Base-by-base conservation (phyloP, 495 filamentous ascomycete genomes). In the Cudoniella acicularis region DNA sequence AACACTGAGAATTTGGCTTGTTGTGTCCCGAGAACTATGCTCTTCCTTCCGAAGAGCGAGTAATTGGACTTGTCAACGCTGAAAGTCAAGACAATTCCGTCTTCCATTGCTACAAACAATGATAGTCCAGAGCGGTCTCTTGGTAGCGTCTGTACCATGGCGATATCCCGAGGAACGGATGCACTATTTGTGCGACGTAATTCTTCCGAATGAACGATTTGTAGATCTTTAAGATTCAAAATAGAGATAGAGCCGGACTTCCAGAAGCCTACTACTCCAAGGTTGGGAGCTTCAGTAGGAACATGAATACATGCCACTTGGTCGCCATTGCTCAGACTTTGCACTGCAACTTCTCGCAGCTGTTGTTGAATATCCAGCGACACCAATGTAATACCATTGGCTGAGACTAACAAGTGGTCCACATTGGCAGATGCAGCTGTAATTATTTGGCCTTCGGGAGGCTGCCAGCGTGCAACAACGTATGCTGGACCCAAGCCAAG, bases 91-190 rank as follows among this genome's bases (percentile, higher is more conserved):
- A 99, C 88, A 64, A 88, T 89, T 22, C 94, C 94, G 72, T 97
- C 93, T 20, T 93, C 91, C 85, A 96, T 90, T n/a, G 92, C 88
- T 23, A 96, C 77, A 59, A 99, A 91, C 1, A 99, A 74, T 0
- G 88, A 96, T 1, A 91, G 86, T 0, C 77, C 77, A 30, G 72
- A 63, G 3, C 69, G 42, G 41, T 67, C 49, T 42, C 68, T 60
- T 16, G 83, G 80, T 13, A 96, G 78, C 1, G 97, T 75, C 47
- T 89, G 82, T 2, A 87, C 86, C 10, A 98, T 76, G 1, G 89
- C 82, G 2, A 98, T 80, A 48, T 91, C 91, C 18, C 92, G 81
- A 2, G 94, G 94, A 49, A 96, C 86, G 9, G 89, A 86, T 11
- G 85, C 82, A 18, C 76, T 75, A 21, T 83, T 79, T 6, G 68